Base-by-base conservation (phyloP, 1,284 basidiomycete genomes). In the Ustilago trichophora region DNA sequence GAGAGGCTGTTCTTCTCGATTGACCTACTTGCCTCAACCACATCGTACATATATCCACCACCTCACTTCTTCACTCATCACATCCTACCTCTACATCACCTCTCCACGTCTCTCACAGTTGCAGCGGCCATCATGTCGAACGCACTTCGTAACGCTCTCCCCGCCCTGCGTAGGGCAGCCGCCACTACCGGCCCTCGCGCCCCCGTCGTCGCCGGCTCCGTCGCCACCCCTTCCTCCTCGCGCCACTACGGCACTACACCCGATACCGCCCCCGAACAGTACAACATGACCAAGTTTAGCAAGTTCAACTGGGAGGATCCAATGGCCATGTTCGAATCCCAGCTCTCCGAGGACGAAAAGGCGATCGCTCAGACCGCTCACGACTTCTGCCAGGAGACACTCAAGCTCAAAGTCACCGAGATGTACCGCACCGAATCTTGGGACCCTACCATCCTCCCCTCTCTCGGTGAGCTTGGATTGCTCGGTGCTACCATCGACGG, bases 381-480 rank as follows among this genome's bases (percentile, higher is more conserved):
- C 40, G 85, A 87, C 41, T 98, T 93, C 80, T 93, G 91, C 76
- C 91, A 91, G 85, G 91, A 92, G 74, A 87, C 88, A 50, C 87
- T 98, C 12, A 84, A 88, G 51, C 92, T 94, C 16, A 88, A 92
- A 25, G 91, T 98, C 19, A 83, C 91, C 31, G 85, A 96, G 40
- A 92, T 89, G 34, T 93, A 92, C 86, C 86, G 94, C 47, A 92
- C 89, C 18, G 94, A 97, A 86, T 84, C 19, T 71, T 95, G 93
- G 83, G 87, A 94, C 81, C 86, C 86, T 54, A 83, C 85, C 15
- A 88, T 94, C 56, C 84, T 98, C 27, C 87, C 88, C 12, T 91
- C 94, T 78, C 94, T 98, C 91, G 94, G 94, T n/a, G 86, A 89
- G 63, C 85, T 97, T 3, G 95, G 95, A 4, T 83, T 98, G 15